phyloP scores from a whole-genome alignment of 2,329 filamentous ascomycete genomes.

The Pseudogymnoascus verrucosus region DNA sequence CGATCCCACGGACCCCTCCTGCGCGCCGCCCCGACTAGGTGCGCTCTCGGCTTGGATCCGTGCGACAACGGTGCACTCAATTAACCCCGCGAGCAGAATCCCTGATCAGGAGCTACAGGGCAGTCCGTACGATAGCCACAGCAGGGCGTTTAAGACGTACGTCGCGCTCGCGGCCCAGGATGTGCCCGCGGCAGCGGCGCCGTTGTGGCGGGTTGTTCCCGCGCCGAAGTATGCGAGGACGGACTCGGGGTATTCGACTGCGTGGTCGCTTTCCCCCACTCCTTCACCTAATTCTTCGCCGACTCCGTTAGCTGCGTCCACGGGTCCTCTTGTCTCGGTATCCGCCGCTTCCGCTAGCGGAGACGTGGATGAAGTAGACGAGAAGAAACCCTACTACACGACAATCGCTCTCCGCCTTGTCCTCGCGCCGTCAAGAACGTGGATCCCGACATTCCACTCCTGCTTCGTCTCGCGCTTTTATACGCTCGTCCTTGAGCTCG shows the following conservation, averaged over 20 bases:
- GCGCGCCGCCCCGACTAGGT: background rate
- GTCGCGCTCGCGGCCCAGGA: background rate
- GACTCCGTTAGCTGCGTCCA: background rate
- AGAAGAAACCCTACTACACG: slow-evolving; percentile 39
- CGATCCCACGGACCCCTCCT: background rate
- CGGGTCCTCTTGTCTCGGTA: background rate
- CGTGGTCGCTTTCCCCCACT: background rate
- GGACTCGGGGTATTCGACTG: slow-evolving; percentile 22
- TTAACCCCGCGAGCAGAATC: background rate
- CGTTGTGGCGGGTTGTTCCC: slow-evolving; percentile 2
- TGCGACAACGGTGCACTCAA: background rate
- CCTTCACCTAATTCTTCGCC: background rate
- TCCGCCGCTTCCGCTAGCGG: background rate
- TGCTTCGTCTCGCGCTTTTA: slow-evolving; percentile 61
- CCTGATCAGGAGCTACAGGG: background rate
- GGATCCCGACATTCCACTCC: slow-evolving; percentile 62
- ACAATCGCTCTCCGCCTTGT: slow-evolving; percentile 54
- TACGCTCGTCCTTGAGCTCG: slow-evolving; percentile 42
- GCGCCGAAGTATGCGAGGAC: slow-evolving; percentile 19
- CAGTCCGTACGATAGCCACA: background rate
- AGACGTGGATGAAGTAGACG: background rate
- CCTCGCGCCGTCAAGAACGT: slow-evolving; percentile 49
- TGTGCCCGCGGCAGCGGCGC: background rate
- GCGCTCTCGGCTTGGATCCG: background rate
- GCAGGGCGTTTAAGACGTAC: background rate